A percentile compares a stretch with the other conserved stretches of the same genome.
These are phyloP conservation scores for Iberis amara DNA, from an alignment of 441 rosid genomes.

Conservation along the genomic window DNA sequence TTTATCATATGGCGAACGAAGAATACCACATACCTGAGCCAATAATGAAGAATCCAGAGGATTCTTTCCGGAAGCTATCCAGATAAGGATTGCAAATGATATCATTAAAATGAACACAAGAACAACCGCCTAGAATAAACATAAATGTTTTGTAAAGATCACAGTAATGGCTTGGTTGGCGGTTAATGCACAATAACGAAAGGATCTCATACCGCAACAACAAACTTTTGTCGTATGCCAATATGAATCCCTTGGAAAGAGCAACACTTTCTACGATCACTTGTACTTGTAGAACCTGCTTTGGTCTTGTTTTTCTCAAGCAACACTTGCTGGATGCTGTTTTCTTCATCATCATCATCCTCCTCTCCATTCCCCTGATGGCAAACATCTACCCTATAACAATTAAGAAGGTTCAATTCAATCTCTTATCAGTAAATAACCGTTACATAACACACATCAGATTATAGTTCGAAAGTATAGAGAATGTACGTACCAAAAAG, in stretches of 20 bases:
- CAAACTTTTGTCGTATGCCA: conserved; percentile 54
- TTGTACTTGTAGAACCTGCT: conserved; percentile 31
- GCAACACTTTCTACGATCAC: conserved; percentile 41
- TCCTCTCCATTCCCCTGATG: conserved; percentile 84
- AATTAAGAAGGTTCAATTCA: conserved; percentile 24
- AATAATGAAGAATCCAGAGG: conserved; percentile 40
- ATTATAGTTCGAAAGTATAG: background rate
- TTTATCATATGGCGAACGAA: background rate
- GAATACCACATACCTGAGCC: conserved; percentile 38
- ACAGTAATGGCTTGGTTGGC: background rate
- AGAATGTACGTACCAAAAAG: conserved; percentile 46
- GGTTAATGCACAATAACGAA: background rate
- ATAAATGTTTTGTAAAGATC: conserved; percentile 9
- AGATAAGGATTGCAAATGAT: conserved; percentile 44
- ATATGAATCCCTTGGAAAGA: conserved; percentile 42
- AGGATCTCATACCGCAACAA: conserved; percentile 39
- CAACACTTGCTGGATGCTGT: conserved; percentile 36
- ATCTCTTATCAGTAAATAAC: conserved; percentile 3
- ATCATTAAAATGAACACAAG: conserved; percentile 47
- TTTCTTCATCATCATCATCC: conserved; percentile 76
- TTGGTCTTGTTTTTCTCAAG: conserved; percentile 38
- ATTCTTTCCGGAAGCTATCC: conserved; percentile 51
- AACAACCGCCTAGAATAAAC: conserved; percentile 36
- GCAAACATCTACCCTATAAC: conserved; percentile 78
- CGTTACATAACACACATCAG: background rate